phyloP scores from a whole-genome alignment of 129 eudicot species.

The Escallonia herrerae region DNA sequence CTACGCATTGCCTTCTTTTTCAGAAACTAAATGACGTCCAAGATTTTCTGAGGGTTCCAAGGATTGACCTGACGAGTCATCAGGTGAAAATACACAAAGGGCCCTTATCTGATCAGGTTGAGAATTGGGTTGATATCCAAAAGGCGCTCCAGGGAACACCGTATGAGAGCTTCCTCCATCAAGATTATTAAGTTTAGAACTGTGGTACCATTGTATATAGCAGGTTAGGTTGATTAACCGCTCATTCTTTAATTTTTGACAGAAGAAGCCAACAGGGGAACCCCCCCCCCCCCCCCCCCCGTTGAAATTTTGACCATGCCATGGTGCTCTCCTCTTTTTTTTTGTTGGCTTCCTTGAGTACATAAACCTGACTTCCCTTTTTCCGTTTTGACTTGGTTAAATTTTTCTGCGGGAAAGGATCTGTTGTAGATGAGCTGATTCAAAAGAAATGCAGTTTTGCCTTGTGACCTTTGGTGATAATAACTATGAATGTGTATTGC shows the following conservation, averaged over 20 bases:
- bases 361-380: not conserved
- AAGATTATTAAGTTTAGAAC: slow-evolving; percentile 38
- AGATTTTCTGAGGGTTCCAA: slow-evolving; percentile 79
- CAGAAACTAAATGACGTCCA: slow-evolving; percentile 76
- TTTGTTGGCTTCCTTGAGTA: not conserved
- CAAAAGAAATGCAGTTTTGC: not conserved
- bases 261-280: slow-evolving; percentile 21
- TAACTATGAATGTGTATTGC: not conserved
- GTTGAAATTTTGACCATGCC: slow-evolving; percentile 45
- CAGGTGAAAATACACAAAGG: slow-evolving; percentile 98
- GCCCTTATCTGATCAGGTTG: slow-evolving; percentile 61
- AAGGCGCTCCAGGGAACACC: slow-evolving; percentile 65
- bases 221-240: slow-evolving; percentile 2
- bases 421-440: not conserved
- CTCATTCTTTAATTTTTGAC: slow-evolving; percentile 36
- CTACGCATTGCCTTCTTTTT: not conserved
- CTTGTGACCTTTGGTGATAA: not conserved
- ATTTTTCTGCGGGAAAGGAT: not conserved
- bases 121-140: slow-evolving; percentile 69
- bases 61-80: slow-evolving; percentile 46
- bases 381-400: not conserved
- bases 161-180: slow-evolving; percentile 54
- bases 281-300: no score
- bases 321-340: not conserved
- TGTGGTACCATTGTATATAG: slow-evolving; percentile 4